Evolutionary conservation across 169 alveolate species (phyloP), one percentile per base, ranked within the genome.

Genomic region (Plasmodium gaboni): DNA sequence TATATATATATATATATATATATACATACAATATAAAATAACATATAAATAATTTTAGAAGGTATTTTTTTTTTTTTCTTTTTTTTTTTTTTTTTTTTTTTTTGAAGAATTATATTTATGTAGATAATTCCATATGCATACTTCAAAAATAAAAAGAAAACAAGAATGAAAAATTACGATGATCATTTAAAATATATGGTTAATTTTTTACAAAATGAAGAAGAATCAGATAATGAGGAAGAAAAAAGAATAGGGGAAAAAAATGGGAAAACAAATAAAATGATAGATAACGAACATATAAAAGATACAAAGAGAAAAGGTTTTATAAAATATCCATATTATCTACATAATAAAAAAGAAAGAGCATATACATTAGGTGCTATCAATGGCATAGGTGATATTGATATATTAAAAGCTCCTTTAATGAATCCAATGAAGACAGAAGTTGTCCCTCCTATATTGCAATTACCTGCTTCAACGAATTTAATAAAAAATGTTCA

Each of bases 401-500:
- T 78, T 50, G 67, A 76, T 26, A 48, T 78, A 12, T 24, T 78
- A 65, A 78, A 78, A 10, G 89, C 89, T 24, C 89, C 89, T 78
- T 32, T 78, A 42, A 78, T 78, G 44, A 78, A 78, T 51, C 89
- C 89, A 2, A 60, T 64, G 46, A 78, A 59, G 51, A 60, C 89
- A 63, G 38, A 65, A 13, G 53, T 78, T 15, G 80, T 64, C 19
- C 89, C 89, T 2, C 89, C 89, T 6, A 78, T 78, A 64, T 63
- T 78, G 13, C 89, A 78, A 42, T 57, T 78, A 53, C 89, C 78
- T n/a, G 64, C 89, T 8, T 65, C 89, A 12, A 78, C 89, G 42
- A 78, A 78, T 51, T 59, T 78, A n/a, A 78, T 78, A 78, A 78
- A 78, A 78, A 78, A 78, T 78, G 76, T 78, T 50, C 89, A 78